A percentile compares a stretch with the other conserved stretches of the same genome.
Evolutionary conservation across 1,284 basidiomycete species (phyloP).

Genomic region (Athelia psychrophila): DNA sequence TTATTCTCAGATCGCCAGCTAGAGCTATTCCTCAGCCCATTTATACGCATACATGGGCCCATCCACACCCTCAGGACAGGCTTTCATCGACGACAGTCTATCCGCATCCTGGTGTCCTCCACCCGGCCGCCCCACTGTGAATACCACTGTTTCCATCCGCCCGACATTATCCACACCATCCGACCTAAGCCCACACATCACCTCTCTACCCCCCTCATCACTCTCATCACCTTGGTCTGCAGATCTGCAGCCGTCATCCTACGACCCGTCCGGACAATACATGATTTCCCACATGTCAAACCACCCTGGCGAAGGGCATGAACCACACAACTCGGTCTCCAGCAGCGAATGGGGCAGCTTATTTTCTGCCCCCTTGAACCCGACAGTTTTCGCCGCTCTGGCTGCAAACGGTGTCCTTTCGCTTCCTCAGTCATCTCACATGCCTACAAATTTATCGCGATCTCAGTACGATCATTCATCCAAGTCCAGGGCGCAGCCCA

Average conservation of each 20-base stretch:
- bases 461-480: slow-evolving; percentile 12
- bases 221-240: slow-evolving; percentile 40
- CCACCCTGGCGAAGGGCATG: slow-evolving; percentile 5
- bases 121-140: slow-evolving; percentile 35
- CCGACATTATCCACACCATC: slow-evolving; percentile 25
- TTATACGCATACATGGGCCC: slow-evolving; percentile 10
- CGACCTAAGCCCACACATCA: slow-evolving; percentile 33
- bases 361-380: slow-evolving; percentile 57
- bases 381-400: slow-evolving; percentile 54
- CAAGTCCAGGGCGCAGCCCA: slow-evolving; percentile 5
- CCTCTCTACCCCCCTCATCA: slow-evolving; percentile 33
- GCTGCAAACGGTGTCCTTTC: slow-evolving; percentile 55
- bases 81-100: slow-evolving; percentile 12
- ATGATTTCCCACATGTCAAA: slow-evolving; percentile 15
- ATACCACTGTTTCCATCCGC: slow-evolving; percentile 31
- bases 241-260: slow-evolving; percentile 23
- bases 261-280: slow-evolving; percentile 8
- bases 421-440: slow-evolving; percentile 6
- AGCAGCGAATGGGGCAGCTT: slow-evolving; percentile 29
- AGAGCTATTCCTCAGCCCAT: too few species aligned
- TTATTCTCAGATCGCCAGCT: too few species aligned
- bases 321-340: slow-evolving; percentile 2
- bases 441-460: slow-evolving; percentile 12
- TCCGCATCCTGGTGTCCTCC: slow-evolving; percentile 36
- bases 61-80: slow-evolving; percentile 9